phyloP scores from a whole-genome alignment of 176 grass and related monocot genomes.

The Triticum timopheevii region DNA sequence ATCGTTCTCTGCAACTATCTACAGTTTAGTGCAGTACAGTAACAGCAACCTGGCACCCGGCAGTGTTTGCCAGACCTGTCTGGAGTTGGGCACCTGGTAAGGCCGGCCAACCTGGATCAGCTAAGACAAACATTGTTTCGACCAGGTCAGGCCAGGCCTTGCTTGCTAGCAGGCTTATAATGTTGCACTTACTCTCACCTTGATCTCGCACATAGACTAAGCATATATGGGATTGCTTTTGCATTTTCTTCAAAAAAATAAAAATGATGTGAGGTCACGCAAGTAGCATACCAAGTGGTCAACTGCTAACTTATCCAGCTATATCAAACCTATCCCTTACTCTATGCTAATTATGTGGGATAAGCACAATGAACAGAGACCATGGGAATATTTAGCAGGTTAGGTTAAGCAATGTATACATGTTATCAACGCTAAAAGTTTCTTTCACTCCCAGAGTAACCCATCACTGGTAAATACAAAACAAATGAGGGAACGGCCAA shows the following conservation, averaged over 20 bases:
- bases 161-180: constrained; percentile 13
- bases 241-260: constrained; percentile 13
- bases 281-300: not conserved
- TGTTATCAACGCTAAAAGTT: not conserved
- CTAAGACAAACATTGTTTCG: not conserved
- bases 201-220: not conserved
- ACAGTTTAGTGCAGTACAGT: not conserved
- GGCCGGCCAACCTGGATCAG: not conserved
- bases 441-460: not conserved
- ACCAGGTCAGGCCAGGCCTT: not conserved
- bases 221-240: not conserved
- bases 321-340: not conserved
- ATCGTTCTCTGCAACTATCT: constrained; percentile 6
- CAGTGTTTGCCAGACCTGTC: not conserved
- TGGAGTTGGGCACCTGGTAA: not conserved
- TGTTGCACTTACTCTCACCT: not conserved
- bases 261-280: not conserved
- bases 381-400: not conserved
- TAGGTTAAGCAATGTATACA: constrained; percentile 14
- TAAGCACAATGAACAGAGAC: not conserved
- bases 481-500: not conserved
- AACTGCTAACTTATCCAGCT: not conserved
- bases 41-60: not conserved
- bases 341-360: constrained; percentile 5
- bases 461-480: not conserved